Evolutionary conservation across 2,329 filamentous ascomycete genomes (phyloP).

Genomic region (Aspergillus eucalypticola): DNA sequence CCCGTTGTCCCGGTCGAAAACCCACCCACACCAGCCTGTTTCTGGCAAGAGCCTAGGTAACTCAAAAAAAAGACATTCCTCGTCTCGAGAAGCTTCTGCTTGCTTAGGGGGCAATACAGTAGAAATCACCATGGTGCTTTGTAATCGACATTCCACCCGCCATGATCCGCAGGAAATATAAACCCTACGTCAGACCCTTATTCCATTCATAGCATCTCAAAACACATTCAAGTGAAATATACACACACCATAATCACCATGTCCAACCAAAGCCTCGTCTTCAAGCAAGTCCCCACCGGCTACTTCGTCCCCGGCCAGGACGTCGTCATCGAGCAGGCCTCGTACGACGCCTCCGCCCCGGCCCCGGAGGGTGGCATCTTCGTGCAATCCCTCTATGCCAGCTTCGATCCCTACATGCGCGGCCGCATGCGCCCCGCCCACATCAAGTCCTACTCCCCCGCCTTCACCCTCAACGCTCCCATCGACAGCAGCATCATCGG

Average conservation of each 20-base stretch:
- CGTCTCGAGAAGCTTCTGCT: constrained; percentile 2
- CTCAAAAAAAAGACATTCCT: background rate
- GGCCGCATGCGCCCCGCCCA: constrained; percentile 70
- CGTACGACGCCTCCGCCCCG: constrained; percentile 61
- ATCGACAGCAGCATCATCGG: constrained; percentile 66
- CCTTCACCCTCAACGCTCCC: constrained; percentile 63
- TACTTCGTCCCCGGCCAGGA: constrained; percentile 71
- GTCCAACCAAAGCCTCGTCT: constrained; percentile 73
- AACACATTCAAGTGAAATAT: too few species aligned
- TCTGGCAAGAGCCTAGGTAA: background rate
- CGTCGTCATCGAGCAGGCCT: constrained; percentile 64
- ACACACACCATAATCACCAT: constrained; percentile 21
- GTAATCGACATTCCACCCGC: background rate
- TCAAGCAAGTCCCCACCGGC: constrained; percentile 67
- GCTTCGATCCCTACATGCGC: constrained; percentile 83
- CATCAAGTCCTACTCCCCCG: constrained; percentile 66
- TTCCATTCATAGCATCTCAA: background rate
- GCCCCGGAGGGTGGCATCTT: constrained; percentile 67
- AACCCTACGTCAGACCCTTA: background rate
- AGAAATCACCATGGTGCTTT: background rate
- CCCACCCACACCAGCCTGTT: background rate
- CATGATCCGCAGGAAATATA: background rate
- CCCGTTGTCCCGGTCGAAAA: background rate
- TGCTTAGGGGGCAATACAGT: background rate
- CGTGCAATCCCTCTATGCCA: constrained; percentile 70